phyloP scores from a whole-genome alignment of 495 filamentous ascomycete species.

The Aspergillus bertholletiae region DNA sequence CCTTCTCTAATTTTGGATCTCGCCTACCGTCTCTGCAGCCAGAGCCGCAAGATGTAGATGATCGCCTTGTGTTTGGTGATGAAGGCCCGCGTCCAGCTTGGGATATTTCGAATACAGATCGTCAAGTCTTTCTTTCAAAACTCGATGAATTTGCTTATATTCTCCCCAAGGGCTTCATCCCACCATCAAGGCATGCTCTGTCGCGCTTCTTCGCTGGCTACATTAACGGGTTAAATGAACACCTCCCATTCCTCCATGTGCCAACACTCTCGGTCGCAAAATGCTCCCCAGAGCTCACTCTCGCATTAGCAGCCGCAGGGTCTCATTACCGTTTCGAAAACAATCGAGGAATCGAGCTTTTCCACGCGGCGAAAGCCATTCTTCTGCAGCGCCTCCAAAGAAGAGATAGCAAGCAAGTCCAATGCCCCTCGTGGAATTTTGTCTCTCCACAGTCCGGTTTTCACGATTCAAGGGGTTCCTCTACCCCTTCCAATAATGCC shows the following conservation, averaged over 20 bases:
- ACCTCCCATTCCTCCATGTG: constrained; percentile 49
- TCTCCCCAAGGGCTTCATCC: constrained; percentile 63
- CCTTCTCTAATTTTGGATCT: constrained; percentile 65
- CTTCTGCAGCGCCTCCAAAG: constrained; percentile 44
- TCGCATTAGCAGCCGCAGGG: constrained; percentile 47
- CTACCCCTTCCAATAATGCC: constrained; percentile 35
- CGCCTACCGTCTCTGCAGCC: constrained; percentile 66
- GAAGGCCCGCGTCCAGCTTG: constrained; percentile 52
- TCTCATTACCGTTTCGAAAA: constrained; percentile 62
- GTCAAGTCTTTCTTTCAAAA: constrained; percentile 57
- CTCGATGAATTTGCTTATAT: constrained; percentile 64
- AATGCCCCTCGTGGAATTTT: constrained; percentile 42
- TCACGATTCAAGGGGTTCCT: constrained; percentile 38
- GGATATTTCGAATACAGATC: constrained; percentile 63
- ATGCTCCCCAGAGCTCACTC: constrained; percentile 42
- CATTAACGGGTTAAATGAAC: constrained; percentile 46
- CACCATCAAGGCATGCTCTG: constrained; percentile 46
- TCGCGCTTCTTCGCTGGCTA: constrained; percentile 49
- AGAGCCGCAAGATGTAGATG: constrained; percentile 56
- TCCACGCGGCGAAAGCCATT: constrained; percentile 57
- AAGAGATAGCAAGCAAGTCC: constrained; percentile 43
- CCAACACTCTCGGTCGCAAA: constrained; percentile 45
- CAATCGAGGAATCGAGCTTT: constrained; percentile 62
- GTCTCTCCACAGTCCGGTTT: constrained; percentile 35
- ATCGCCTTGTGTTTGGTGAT: constrained; percentile 44